A percentile compares a stretch with the other conserved stretches of the same genome.
phyloP scores from a whole-genome alignment of 305 asterid species.

The Euphrasia arctica region DNA sequence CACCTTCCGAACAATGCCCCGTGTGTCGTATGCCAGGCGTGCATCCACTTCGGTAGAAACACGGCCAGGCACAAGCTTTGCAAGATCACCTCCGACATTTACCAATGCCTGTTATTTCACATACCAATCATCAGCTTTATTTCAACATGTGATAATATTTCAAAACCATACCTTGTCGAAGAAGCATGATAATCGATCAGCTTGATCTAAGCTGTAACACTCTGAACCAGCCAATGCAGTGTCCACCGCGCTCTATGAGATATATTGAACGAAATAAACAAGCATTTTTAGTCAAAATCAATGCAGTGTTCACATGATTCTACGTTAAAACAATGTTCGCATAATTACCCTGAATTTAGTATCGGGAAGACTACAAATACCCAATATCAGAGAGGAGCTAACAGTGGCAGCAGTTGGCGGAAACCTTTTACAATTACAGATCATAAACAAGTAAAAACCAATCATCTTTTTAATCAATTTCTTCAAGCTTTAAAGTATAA shows the following conservation, averaged over 20 bases:
- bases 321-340: background rate
- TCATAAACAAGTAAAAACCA: background rate
- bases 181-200: constrained; percentile 87
- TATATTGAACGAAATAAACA: background rate
- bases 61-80: constrained; percentile 93
- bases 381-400: constrained; percentile 85
- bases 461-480: background rate
- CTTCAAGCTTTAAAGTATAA: too few species aligned
- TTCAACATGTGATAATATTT: constrained; percentile 6
- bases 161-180: constrained; percentile 56
- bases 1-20: constrained; percentile 72
- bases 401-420: constrained; percentile 99
- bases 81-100: constrained; percentile 86
- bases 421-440: constrained; percentile 49
- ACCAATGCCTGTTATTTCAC: constrained; percentile 65
- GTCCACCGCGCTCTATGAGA: constrained; percentile 73
- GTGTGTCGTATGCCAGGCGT: constrained; percentile 89
- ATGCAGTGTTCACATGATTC: too few species aligned
- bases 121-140: constrained; percentile 12
- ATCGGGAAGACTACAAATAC: constrained; percentile 91
- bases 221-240: constrained; percentile 78
- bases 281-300: background rate
- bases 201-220: constrained; percentile 53
- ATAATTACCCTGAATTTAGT: constrained; percentile 73
- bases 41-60: constrained; percentile 99